Conservation (phyloP, 208 protist species). For the Wallacemonas sp. region DNA sequence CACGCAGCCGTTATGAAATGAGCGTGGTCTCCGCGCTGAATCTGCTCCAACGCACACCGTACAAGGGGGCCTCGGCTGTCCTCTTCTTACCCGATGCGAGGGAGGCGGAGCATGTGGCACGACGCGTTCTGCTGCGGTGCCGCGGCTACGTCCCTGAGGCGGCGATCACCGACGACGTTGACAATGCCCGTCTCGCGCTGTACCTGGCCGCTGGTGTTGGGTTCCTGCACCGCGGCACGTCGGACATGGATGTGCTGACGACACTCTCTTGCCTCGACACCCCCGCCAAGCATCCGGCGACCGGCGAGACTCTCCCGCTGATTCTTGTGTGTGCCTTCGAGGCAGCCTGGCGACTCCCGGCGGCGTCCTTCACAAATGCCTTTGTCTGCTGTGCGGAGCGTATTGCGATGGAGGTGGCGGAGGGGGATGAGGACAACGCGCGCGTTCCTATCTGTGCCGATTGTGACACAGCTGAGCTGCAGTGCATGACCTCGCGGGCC, state of each 20-base stretch:
- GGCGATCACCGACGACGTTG: constrained; percentile 17
- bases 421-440: background rate
- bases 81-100: constrained; percentile 69
- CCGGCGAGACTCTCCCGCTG: constrained; percentile 52
- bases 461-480: constrained; percentile 61
- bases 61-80: constrained; percentile 53
- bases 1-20: constrained; percentile 67
- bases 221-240: constrained; percentile 73
- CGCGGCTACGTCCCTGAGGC: constrained; percentile 60
- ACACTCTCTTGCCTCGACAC: constrained; percentile 57
- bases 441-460: constrained; percentile 27
- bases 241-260: constrained; percentile 54
- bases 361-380: constrained; percentile 60
- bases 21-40: constrained; percentile 51
- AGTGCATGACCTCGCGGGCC: constrained; percentile 80
- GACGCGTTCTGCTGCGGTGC: constrained; percentile 73
- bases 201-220: constrained; percentile 71
- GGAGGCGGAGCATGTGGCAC: constrained; percentile 64
- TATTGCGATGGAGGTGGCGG: constrained; percentile 6
- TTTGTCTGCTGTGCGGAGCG: constrained; percentile 79
- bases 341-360: constrained; percentile 75
- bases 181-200: constrained; percentile 55
- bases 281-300: constrained; percentile 50
- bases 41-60: constrained; percentile 52
- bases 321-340: constrained; percentile 81